phyloP scores from a whole-genome alignment of 805 yeast genomes.

The Hanseniaspora taiwanica region DNA sequence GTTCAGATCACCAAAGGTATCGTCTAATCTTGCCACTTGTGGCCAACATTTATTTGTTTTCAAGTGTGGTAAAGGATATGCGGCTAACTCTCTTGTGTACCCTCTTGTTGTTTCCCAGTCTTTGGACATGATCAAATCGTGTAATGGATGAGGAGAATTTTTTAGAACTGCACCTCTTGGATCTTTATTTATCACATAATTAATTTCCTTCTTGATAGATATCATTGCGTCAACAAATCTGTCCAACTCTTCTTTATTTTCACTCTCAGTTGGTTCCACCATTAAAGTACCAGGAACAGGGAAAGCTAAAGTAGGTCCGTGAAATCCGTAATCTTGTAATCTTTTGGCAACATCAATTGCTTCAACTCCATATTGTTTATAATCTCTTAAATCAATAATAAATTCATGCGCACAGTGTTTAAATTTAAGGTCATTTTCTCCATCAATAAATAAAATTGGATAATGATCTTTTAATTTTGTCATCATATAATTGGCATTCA shows the following conservation, averaged over 20 bases:
- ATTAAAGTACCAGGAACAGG: conserved; percentile 95
- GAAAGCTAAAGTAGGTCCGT: conserved; percentile 98
- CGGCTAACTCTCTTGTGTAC: conserved; percentile 79
- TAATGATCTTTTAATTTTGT: conserved; percentile 55
- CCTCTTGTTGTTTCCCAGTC: conserved; percentile 74
- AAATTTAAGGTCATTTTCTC: conserved; percentile 23
- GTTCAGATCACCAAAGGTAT: conserved; percentile 87
- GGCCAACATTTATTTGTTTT: conserved; percentile 86
- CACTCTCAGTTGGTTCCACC: conserved; percentile 98
- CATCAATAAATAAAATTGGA: conserved; percentile 62
- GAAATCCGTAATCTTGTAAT: conserved; percentile 95
- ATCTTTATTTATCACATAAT: conserved; percentile 51
- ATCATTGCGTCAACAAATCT: conserved; percentile 83
- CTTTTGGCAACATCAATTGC: conserved; percentile 96
- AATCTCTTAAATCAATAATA: conserved; percentile 79
- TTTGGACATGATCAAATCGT: conserved; percentile 51
- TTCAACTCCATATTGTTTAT: conserved; percentile 68
- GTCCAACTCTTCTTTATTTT: conserved; percentile 75
- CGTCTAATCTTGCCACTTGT: conserved; percentile 82
- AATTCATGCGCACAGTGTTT: conserved; percentile 94
- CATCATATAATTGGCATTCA: conserved; percentile 95
- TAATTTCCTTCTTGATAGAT: conserved; percentile 71
- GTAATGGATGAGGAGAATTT: conserved; percentile 85
- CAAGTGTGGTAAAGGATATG: conserved; percentile 73
- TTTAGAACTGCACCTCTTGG: conserved; percentile 59